phyloP scores from a whole-genome alignment of 768 basidiomycete species.

The Auriculariales sp. region DNA sequence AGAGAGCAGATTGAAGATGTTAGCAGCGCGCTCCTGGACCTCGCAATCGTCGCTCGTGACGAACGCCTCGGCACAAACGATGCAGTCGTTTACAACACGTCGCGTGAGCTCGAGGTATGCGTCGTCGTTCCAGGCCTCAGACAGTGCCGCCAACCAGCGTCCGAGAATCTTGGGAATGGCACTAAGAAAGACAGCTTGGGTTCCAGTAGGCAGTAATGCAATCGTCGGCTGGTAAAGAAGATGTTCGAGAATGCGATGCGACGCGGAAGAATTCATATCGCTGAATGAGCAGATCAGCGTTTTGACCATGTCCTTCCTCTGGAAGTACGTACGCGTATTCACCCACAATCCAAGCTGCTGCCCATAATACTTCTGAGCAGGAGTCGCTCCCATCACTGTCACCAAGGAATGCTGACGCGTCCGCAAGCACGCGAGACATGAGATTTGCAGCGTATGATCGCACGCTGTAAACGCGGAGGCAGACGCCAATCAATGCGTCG shows the following conservation, averaged over 20 bases:
- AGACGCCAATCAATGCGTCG: constrained; percentile 77
- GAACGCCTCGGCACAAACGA: constrained; percentile 44
- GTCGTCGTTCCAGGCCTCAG: constrained; percentile 65
- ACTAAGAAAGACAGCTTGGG: constrained; percentile 68
- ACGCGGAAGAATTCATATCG: constrained; percentile 6
- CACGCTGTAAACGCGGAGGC: constrained; percentile 62
- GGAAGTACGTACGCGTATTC: constrained; percentile 64
- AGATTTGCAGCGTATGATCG: constrained; percentile 71
- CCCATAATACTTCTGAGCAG: constrained; percentile 79
- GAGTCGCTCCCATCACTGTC: constrained; percentile 2
- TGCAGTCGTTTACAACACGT: constrained; percentile 43
- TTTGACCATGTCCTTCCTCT: no score
- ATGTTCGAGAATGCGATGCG: constrained; percentile 56
- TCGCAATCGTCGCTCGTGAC: constrained; percentile 58
- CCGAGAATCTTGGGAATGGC: constrained; percentile 80
- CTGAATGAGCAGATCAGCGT: not conserved
- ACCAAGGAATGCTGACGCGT: constrained; percentile 45
- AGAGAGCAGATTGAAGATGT: constrained; percentile 55
- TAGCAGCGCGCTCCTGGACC: constrained; percentile 88
- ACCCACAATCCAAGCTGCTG: constrained; percentile 93
- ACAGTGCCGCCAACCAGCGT: constrained; percentile 62
- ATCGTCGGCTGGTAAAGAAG: constrained; percentile 47
- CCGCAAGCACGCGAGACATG: constrained; percentile 67
- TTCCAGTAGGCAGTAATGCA: constrained; percentile 40
- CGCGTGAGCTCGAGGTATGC: constrained; percentile 45